Evolutionary conservation across 305 asterid species (phyloP).

Genomic region (Rubia tinctorum): DNA sequence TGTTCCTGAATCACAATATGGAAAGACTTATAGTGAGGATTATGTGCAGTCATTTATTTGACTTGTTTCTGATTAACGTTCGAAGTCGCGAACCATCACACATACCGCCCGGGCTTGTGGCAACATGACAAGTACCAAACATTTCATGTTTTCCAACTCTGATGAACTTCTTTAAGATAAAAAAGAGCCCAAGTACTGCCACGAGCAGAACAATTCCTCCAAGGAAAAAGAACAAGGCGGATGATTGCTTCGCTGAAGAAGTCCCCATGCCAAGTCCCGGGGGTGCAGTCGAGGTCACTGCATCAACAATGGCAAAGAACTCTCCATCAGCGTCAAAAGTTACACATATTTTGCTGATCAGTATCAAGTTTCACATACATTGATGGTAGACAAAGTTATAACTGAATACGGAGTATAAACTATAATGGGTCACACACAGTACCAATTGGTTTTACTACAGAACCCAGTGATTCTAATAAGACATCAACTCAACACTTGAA

Average conservation of each 20-base stretch:
- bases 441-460: too few species aligned
- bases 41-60: background rate
- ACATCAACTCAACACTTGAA: background rate
- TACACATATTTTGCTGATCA: too few species aligned
- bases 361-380: too few species aligned
- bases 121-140: slow-evolving; percentile 22
- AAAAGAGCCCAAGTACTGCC: slow-evolving; percentile 35
- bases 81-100: background rate
- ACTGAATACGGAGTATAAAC: too few species aligned
- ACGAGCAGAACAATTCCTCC: slow-evolving; percentile 49
- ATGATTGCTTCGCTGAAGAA: slow-evolving; percentile 32
- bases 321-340: background rate
- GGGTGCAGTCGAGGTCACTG: slow-evolving; percentile 30
- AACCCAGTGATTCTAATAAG: background rate
- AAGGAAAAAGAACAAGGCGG: slow-evolving; percentile 41
- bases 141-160: slow-evolving; percentile 29
- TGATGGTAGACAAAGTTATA: too few species aligned
- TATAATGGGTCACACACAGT: too few species aligned
- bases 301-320: slow-evolving; percentile 12
- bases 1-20: slow-evolving; percentile 38
- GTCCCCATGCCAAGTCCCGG: slow-evolving; percentile 29
- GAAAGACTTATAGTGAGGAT: slow-evolving; percentile 3
- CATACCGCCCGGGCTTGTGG: slow-evolving; percentile 36
- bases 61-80: background rate
- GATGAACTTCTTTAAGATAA: slow-evolving; percentile 35